Evolutionary conservation across 345 rosid genomes (phyloP).

Genomic region (Cardamine resedifolia): DNA sequence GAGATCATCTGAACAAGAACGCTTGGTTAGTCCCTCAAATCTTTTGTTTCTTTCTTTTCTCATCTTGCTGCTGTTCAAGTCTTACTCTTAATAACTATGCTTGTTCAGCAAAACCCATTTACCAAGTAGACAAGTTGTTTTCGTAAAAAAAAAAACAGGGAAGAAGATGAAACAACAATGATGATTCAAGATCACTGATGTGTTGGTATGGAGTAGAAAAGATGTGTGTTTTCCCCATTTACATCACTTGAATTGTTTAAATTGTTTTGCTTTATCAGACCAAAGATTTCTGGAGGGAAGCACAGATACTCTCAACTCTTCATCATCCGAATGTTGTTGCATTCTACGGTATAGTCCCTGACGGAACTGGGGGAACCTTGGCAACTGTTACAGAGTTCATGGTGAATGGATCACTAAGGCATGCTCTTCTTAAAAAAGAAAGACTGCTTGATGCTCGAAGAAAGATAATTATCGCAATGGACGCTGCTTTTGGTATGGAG

Average conservation of each 20-base stretch:
- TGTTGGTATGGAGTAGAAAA: background rate
- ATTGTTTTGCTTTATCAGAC: conserved; percentile 37
- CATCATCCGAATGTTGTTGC: conserved; percentile 82
- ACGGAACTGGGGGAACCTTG: conserved; percentile 66
- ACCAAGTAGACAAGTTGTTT: no score
- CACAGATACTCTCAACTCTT: conserved; percentile 71
- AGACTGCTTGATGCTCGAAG: conserved; percentile 53
- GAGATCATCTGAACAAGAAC: conserved; percentile 65
- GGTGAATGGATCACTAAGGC: conserved; percentile 80
- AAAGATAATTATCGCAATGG: conserved; percentile 66
- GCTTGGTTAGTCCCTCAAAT: conserved; percentile 48
- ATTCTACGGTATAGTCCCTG: conserved; percentile 74
- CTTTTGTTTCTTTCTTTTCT: conserved; percentile 8
- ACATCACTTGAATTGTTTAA: background rate
- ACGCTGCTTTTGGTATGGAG: conserved; percentile 85
- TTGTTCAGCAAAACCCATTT: background rate
- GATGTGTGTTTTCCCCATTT: background rate
- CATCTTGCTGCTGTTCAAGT: background rate
- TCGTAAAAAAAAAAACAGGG: no score
- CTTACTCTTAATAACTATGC: background rate
- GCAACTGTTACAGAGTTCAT: conserved; percentile 75
- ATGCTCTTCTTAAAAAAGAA: conserved; percentile 58
- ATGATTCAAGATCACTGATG: background rate
- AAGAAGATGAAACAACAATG: background rate
- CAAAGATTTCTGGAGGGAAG: conserved; percentile 80